Conservation (phyloP, 805 yeast species). For the Isabelozyma heimii region DNA sequence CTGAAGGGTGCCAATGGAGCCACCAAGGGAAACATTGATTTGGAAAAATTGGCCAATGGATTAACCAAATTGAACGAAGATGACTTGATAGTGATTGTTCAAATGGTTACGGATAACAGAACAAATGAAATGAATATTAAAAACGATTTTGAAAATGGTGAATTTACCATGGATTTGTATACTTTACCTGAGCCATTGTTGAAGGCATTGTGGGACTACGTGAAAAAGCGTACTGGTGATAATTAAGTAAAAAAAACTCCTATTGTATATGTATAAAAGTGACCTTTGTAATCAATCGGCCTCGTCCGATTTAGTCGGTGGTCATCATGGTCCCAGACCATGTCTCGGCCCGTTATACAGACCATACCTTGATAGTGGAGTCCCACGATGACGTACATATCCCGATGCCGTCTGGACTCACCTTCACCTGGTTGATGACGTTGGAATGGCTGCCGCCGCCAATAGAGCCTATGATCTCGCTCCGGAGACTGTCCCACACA, state of each 20-base stretch:
- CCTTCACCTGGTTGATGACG: conserved; percentile 58
- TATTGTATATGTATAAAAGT: neutral
- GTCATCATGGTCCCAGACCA: too few species aligned
- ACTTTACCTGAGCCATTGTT: conserved; percentile 89
- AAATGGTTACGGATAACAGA: conserved; percentile 94
- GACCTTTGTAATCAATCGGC: too few species aligned
- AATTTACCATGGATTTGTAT: conserved; percentile 92
- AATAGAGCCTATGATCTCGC: conserved; percentile 61
- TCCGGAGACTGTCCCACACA: conserved; percentile 73
- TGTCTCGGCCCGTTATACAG: too few species aligned
- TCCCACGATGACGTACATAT: conserved; percentile 84
- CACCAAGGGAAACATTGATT: conserved; percentile 73
- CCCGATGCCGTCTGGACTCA: conserved; percentile 73
- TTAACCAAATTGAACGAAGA: conserved; percentile 87
- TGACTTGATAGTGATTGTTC: conserved; percentile 90
- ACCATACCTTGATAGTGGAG: conserved; percentile 66
- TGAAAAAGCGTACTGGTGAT: conserved; percentile 60
- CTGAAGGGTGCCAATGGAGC: conserved; percentile 48
- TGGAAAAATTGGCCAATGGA: conserved; percentile 88
- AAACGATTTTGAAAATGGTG: conserved; percentile 95
- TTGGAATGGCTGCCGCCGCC: conserved; percentile 51
- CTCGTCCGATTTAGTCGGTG: too few species aligned
- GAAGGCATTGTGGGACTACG: conserved; percentile 93
- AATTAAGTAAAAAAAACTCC: conserved; percentile 7
- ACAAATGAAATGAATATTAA: conserved; percentile 94